Conservation (phyloP, 768 basidiomycete genomes). For the Termitomyces sp. region DNA sequence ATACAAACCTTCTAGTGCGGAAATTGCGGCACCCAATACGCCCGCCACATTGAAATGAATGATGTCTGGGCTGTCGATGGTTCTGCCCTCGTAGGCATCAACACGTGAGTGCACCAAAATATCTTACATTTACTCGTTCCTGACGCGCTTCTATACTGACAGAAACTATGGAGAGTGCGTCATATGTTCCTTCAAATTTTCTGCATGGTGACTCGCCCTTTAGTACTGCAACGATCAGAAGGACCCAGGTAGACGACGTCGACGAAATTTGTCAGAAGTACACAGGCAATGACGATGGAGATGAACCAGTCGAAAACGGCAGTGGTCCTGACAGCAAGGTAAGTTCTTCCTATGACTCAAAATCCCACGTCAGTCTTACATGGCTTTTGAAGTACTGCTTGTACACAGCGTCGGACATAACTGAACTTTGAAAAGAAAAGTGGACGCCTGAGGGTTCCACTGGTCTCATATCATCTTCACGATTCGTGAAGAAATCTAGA, state of each 20-base stretch:
- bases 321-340: constrained; percentile 26
- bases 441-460: background rate
- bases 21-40: constrained; percentile 26
- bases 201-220: background rate
- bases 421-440: constrained; percentile 3
- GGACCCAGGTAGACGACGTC: constrained; percentile 22
- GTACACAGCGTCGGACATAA: constrained; percentile 23
- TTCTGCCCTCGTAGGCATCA: constrained; percentile 24
- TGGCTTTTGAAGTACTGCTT: constrained; percentile 18
- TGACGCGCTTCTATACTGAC: background rate
- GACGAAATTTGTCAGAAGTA: constrained; percentile 25
- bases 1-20: constrained; percentile 19
- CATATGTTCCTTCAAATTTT: background rate
- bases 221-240: constrained; percentile 28
- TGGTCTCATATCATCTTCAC: background rate
- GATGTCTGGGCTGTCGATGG: constrained; percentile 29
- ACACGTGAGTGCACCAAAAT: constrained; percentile 17
- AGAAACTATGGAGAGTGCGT: constrained; percentile 32
- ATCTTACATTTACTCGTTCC: background rate
- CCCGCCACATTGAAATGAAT: constrained; percentile 24
- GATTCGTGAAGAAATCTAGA: background rate
- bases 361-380: background rate
- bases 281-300: constrained; percentile 24
- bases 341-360: background rate
- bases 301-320: constrained; percentile 22